Evolutionary conservation across 768 basidiomycete genomes (phyloP), one percentile per base, ranked within the genome.

Genomic region (Candolleomyces efflorescens): DNA sequence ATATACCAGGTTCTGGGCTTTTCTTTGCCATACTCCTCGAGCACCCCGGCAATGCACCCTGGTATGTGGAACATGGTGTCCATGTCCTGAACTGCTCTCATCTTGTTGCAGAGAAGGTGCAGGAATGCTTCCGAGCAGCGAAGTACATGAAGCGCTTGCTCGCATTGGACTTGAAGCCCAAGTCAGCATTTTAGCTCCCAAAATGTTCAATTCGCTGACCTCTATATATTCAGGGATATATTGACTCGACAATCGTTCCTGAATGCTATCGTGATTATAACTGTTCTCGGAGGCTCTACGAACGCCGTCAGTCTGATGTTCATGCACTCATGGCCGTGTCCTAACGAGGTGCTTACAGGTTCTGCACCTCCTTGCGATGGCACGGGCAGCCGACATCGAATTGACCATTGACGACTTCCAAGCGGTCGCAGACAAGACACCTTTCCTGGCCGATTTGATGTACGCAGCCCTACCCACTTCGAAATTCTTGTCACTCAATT

Each of bases 361-460:
- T 43, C 79, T 93, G 15, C 92, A 94, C 70, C 70, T 94, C 27
- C 76, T 93, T 50, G 92, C 92, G 5, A 91, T 93, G 74, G 92
- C 92, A 9, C 79, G 93, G 61, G 85, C 92, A 9, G 87, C 89
- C 0, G 86, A 93, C 5, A 67, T 77, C 12, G 74, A 83, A 23
- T 81, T 95, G 44, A 83, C 75, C 5, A 88, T 94, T 60, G 92
- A 95, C 59, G 92, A 94, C 69, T 94, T 94, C 79, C 90, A 94
- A 71, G 76, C 70, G 59, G 80, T 94, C 38, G 83, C 88, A 9
- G 82, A 93, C 71, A 85, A 77, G 64, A 90, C 92, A 0, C 93
- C 92, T 9, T 90, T 85, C 69, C 81, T 94, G 4, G 89, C 88
- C n/a, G 89, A 94, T 65, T 77, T 94, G 60, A 91, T 74, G 68